Evolutionary conservation across 768 basidiomycete genomes (phyloP), one percentile per base, ranked within the genome.

Genomic region (Albatrellus ellisii): DNA sequence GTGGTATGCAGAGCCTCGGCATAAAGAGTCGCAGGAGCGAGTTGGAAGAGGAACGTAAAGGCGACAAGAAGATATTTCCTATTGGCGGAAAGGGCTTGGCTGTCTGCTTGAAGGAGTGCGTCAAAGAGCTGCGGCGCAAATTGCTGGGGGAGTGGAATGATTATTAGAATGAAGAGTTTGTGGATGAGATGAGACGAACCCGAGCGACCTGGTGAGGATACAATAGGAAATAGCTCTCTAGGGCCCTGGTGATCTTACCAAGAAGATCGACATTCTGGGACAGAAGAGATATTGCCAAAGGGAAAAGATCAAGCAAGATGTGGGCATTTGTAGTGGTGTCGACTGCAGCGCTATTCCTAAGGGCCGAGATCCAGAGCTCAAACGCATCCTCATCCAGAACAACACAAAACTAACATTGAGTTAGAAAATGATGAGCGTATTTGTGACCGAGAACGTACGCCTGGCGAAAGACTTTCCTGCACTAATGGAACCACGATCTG

Each of bases 351-450:
- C 81, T 70, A 52, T 86, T 84, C 36, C 77, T 69, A 27, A 91
- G 61, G 1, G 82, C 72, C 25, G 71, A 64, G 18, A 69, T 64
- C 90, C 89, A 92, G 9, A 94, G 70, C 31, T 64, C 66, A 36
- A 90, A 56, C 0, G 74, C 82, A 56, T 92, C 89, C 46, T 77
- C 75, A 50, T 92, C 88, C 18, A 94, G 68, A 47, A 81, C 69
- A 26, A 70, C 60, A n/a, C 69, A 66, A 24, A 66, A 68, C 85
- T 88, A 37, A 17, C 8, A 41, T 11, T 11, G 18, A 36, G 3
- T 26, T 15, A 25, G 21, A 38, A 26, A 20, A 17, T n/a, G 18
- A 26, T 39, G 24, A 20, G 25, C 32, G 7, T 12, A 10, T 17
- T 21, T 17, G 24, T 40, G 11, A 15, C 11, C 22, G 6, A 22